A percentile compares a stretch with the other conserved stretches of the same genome.
Conservation (phyloP, 345 rosid genomes). For the Psidium guajava region DNA sequence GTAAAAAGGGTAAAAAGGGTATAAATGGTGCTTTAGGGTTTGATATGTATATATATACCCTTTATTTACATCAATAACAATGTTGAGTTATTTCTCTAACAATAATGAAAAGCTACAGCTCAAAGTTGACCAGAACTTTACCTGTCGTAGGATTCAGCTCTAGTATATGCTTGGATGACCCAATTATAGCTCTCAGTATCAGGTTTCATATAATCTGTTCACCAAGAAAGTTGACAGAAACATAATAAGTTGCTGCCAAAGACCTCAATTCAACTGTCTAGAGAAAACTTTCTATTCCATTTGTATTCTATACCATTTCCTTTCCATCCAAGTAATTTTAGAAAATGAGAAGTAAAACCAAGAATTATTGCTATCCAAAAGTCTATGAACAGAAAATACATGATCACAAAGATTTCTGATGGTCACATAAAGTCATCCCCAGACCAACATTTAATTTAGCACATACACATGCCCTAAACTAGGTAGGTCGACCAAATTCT, state of each 20-base stretch:
- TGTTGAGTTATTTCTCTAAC: too few relatives aligned
- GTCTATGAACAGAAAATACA: background rate
- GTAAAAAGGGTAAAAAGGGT: too few relatives aligned
- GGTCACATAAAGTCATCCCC: background rate
- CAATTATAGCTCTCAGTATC: conserved; percentile 91
- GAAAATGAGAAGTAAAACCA: background rate
- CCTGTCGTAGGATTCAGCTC: conserved; percentile 97
- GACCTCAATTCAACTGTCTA: background rate
- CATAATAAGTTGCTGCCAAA: background rate
- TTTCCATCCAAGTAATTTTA: background rate
- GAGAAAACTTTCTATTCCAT: background rate
- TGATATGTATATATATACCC: too few relatives aligned
- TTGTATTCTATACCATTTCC: background rate
- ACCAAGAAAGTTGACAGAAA: conserved; percentile 2
- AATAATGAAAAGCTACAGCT: background rate
- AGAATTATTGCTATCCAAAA: background rate
- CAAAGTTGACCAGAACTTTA: conserved; percentile 3
- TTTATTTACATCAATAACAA: too few relatives aligned
- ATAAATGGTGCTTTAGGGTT: too few relatives aligned
- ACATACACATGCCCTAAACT: background rate
- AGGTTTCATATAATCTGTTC: conserved; percentile 79
- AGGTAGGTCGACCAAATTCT: background rate
- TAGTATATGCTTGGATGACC: conserved; percentile 95
- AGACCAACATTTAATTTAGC: background rate
- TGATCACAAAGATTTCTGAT: background rate